A percentile compares a stretch with the other conserved stretches of the same genome.
Conservation (phyloP, 148 eudicot genomes). For the Rhododendron molle region DNA sequence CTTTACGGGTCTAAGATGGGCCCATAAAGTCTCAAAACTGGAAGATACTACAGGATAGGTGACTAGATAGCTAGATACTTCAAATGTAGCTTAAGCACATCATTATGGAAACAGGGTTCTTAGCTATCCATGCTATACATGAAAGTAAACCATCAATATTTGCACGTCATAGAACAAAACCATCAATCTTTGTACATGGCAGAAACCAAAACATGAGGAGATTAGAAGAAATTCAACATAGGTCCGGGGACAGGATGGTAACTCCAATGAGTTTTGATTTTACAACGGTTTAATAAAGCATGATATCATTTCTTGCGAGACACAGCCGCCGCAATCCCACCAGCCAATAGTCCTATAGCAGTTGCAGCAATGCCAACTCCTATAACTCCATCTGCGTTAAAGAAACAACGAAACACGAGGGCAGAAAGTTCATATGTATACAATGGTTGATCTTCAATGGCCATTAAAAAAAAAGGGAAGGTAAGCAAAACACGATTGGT, state of each 20-base stretch:
- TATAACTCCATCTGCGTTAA: slow-evolving; percentile 34
- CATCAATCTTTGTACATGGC: not conserved
- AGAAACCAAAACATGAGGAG: not conserved
- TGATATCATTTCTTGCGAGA: slow-evolving; percentile 31
- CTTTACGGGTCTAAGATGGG: not conserved
- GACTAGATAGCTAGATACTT: not conserved
- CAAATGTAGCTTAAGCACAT: not conserved
- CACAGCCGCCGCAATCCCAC: slow-evolving; percentile 59
- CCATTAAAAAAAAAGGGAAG: not conserved
- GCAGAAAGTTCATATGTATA: not conserved
- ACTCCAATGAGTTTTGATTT: not conserved
- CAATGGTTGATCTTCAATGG: not conserved
- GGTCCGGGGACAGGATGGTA: not conserved
- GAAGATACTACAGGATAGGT: not conserved
- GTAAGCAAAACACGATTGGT: not conserved
- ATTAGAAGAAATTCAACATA: not conserved
- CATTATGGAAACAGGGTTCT: not conserved
- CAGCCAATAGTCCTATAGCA: slow-evolving; percentile 60
- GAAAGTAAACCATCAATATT: not conserved
- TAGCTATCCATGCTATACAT: not conserved
- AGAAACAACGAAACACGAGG: not conserved
- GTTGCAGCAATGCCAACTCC: slow-evolving; percentile 51
- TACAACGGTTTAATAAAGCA: not conserved
- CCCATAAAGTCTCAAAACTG: not conserved
- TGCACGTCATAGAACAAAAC: not conserved